Conservation (phyloP, 345 rosid species). For the Dovyalis caffra region DNA sequence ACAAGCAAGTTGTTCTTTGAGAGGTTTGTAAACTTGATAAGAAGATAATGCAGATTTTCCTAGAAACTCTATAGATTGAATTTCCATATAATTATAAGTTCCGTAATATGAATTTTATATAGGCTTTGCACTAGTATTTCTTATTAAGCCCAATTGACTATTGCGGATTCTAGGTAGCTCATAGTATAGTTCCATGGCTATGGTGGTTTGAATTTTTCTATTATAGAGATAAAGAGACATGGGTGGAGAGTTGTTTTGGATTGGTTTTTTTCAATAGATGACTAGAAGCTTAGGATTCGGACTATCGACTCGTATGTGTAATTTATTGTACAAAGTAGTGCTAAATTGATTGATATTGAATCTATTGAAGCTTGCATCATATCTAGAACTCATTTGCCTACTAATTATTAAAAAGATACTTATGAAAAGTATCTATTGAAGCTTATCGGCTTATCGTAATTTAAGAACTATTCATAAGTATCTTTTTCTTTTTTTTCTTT, state of each 20-base stretch:
- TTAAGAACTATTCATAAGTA: no score
- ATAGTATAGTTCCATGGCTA: constrained; percentile 11
- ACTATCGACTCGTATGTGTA: no score
- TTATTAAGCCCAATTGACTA: constrained; percentile 23
- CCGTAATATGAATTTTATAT: constrained; percentile 17
- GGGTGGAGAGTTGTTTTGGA: constrained; percentile 24
- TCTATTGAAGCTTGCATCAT: no score
- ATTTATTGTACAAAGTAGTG: no score
- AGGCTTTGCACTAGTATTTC: constrained; percentile 23
- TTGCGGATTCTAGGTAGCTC: constrained; percentile 23
- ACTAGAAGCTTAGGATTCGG: constrained; percentile 40
- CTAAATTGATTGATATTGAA: no score
- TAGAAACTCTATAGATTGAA: constrained; percentile 18
- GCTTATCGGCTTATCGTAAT: no score
- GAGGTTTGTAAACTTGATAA: constrained; percentile 53
- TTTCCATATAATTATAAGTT: constrained; percentile 8
- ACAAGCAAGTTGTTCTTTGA: constrained; percentile 21
- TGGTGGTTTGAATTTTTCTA: constrained; percentile 26
- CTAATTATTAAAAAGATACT: no score
- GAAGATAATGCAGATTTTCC: constrained; percentile 36
- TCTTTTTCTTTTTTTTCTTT: no score
- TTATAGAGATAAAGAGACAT: constrained; percentile 35
- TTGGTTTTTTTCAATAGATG: constrained; percentile 30
- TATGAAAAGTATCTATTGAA: no score
- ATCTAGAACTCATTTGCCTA: no score